Evolutionary conservation across 805 yeast species (phyloP), one percentile per base, ranked within the genome.

Genomic region (Candida pseudoglaebosa): DNA sequence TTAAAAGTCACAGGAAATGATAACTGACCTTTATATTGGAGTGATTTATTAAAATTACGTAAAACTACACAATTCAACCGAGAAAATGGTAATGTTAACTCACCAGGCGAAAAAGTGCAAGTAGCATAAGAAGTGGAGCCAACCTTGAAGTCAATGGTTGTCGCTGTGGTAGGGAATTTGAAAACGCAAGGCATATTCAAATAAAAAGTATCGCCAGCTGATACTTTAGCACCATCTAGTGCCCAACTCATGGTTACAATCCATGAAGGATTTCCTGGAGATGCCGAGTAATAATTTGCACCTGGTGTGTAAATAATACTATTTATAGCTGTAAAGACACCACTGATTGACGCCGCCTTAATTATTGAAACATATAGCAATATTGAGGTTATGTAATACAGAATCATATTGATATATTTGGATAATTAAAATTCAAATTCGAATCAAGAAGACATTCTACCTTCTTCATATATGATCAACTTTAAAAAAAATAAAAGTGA

Each of bases 171-270:
- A 2, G 52, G 49, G 36, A 56, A 50, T 32, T 51, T 51, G 38
- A 45, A 58, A 10, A 51, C 60, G 43, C 59, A 49, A 3, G 63
- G 63, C 44, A 60, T 35, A 17, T 39, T 33, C 33, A 60, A 49
- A 10, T 48, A 38, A 28, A 60, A 59, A 3, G 59, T 56, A 40
- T 60, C 65, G 21, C 60, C 61, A 0, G 63, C 32, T 0, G 16
- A n/a, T 1, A 45, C 47, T 5, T 36, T 33, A 7, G 39, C 3
- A 15, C 53, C 50, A 6, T 36, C 24, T 13, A 59, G 43, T 4
- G 21, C 10, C 64, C 64, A 59, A 5, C 37, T 34, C 6, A 59
- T 20, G 1, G 42, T 35, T 5, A 57, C 56, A 24, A 32, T 32
- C 58, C 61, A 50, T 12, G 19, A 17, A 28, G 22, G 17, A 5